Evolutionary conservation across 1,284 basidiomycete species (phyloP), one percentile per base, ranked within the genome.

Genomic region (Stereum hirsutum): DNA sequence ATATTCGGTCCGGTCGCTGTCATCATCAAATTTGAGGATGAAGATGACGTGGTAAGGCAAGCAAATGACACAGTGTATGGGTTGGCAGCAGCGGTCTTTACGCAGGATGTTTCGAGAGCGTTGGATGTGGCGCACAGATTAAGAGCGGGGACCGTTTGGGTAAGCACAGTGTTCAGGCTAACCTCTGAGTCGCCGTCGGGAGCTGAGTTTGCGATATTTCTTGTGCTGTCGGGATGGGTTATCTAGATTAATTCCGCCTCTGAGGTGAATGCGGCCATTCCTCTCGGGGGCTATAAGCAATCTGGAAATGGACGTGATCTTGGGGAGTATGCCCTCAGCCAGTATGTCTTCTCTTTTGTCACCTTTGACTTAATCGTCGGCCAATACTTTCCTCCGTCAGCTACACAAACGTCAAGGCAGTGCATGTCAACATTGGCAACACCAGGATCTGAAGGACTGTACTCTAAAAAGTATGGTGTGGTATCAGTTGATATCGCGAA

Each of bases 271-370:
- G 60, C 76, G 6, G 69, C 74, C 43, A 68, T 88, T 30, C 86
- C 89, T 1, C 94, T 94, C 62, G 90, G 92, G 48, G 92, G 91
- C 25, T 94, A 75, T 77, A 95, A 94, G 75, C 78, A 85, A 57
- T 78, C 74, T 10, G 89, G 89, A 44, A 80, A 91, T 37, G 91
- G 91, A 7, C 77, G 89, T 43, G 91, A 94, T 66, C 65, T 89
- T 32, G 91, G 90, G 39, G 78, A 90, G 57, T 88, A 90, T 59
- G 90, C 88, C 1, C 58, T 93, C 42, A 59, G 58, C 43, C 75
- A 77, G 78, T 84, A 52, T 47, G 78, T 68, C 11, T 39, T 34
- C 42, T 17, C 17, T 11, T 21, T 10, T n/a, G 25, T n/a, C 10
- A 19, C 2, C 31, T n/a, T 27, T 49, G 50, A 42, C 51, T 48